A percentile compares a stretch with the other conserved stretches of the same genome.
Evolutionary conservation across 352 stramenopile genomes (phyloP).

Genomic region (Globisporangium acanthophoron): DNA sequence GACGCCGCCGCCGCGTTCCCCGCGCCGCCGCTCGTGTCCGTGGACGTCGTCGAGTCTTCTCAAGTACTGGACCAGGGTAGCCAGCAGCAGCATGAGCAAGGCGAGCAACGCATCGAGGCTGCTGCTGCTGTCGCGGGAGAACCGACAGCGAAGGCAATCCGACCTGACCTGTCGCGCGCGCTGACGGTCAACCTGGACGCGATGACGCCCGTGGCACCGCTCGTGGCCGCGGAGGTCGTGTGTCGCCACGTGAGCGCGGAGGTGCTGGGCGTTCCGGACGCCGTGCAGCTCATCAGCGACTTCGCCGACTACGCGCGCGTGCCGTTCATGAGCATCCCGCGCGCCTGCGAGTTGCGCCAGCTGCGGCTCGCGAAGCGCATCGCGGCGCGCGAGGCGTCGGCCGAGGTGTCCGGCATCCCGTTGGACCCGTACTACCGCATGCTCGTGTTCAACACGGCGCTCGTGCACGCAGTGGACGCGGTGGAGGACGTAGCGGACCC

Average conservation of each 20-base stretch:
- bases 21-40: too few relatives aligned
- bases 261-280: not conserved
- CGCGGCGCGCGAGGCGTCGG: not conserved
- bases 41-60: not conserved
- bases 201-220: not conserved
- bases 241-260: conserved; percentile 2
- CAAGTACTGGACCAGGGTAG: not conserved
- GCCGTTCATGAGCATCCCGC: conserved; percentile 2
- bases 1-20: too few relatives aligned
- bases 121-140: too few relatives aligned
- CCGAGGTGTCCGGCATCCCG: not conserved
- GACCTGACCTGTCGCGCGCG: not conserved
- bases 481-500: not conserved
- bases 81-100: not conserved
- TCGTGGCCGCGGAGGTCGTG: not conserved
- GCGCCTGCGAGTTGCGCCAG: not conserved
- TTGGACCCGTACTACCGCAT: conserved; percentile 1
- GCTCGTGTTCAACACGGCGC: conserved; percentile 2
- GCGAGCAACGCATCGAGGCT: not conserved
- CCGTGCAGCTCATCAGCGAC: conserved; percentile 11
- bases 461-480: not conserved
- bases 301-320: not conserved
- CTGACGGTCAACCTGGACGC: not conserved
- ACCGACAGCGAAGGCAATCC: too few relatives aligned
- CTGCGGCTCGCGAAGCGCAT: conserved; percentile 5